phyloP scores from a whole-genome alignment of 1,284 basidiomycete genomes.

The Leccinum solheimii region DNA sequence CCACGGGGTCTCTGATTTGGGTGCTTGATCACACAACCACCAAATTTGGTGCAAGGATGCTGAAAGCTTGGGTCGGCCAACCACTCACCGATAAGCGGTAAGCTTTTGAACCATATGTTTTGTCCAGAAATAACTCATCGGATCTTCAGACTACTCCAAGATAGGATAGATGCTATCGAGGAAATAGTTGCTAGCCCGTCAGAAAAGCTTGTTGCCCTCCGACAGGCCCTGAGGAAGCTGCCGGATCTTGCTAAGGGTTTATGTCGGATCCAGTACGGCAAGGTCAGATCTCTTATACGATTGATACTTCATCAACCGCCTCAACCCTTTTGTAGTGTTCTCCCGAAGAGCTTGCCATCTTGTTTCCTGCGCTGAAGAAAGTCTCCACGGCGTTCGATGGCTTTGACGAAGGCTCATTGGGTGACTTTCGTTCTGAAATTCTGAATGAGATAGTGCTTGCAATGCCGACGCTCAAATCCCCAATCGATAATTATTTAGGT shows the following conservation, averaged over 20 bases:
- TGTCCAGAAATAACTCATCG: constrained; percentile 6
- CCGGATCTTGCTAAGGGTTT: constrained; percentile 91
- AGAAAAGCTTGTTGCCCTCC: constrained; percentile 62
- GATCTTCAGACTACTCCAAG: constrained; percentile 61
- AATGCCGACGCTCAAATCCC: constrained; percentile 64
- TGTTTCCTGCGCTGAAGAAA: constrained; percentile 78
- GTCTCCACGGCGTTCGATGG: constrained; percentile 68
- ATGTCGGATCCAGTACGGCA: constrained; percentile 87
- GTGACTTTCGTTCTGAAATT: constrained; percentile 62
- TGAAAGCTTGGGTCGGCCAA: constrained; percentile 85
- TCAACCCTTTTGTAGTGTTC: constrained; percentile 56
- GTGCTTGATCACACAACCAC: constrained; percentile 87
- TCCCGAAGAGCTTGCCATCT: constrained; percentile 77
- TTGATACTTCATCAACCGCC: background rate
- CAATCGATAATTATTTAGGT: constrained; percentile 57
- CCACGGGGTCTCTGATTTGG: constrained; percentile 81
- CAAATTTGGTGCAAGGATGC: constrained; percentile 81
- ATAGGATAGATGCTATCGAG: constrained; percentile 81
- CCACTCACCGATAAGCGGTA: constrained; percentile 80
- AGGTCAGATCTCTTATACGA: constrained; percentile 46
- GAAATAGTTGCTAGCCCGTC: constrained; percentile 69
- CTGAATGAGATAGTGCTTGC: constrained; percentile 73
- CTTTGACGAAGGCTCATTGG: constrained; percentile 43
- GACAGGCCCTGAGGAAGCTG: constrained; percentile 69
- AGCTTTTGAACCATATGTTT: constrained; percentile 20